Percentiles rank a stretch among this genome's conserved stretches.
phyloP scores from a whole-genome alignment of 1,139 yeast genomes.

The Saccharomyces hybrid region DNA sequence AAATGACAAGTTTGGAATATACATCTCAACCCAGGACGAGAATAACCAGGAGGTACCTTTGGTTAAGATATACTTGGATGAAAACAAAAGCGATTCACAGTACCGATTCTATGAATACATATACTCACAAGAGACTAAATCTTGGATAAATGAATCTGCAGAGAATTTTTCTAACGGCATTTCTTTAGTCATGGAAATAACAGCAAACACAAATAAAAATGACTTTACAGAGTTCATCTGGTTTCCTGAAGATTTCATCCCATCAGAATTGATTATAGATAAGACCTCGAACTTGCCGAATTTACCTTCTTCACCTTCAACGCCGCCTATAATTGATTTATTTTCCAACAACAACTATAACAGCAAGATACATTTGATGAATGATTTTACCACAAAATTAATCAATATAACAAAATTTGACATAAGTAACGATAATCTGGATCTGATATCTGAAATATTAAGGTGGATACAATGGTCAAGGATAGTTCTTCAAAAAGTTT shows the following conservation, averaged over 20 bases:
- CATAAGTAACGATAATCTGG: slow-evolving; percentile 28
- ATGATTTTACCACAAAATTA: slow-evolving; percentile 29
- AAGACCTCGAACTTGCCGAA: neutral
- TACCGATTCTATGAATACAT: slow-evolving; percentile 26
- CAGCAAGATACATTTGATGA: slow-evolving; percentile 16
- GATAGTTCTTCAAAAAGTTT: slow-evolving; percentile 15
- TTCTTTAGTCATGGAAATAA: slow-evolving; percentile 22
- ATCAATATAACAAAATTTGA: slow-evolving; percentile 21
- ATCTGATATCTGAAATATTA: slow-evolving; percentile 22
- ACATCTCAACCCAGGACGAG: slow-evolving; percentile 11
- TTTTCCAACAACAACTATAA: slow-evolving; percentile 3
- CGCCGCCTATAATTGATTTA: slow-evolving; percentile 5
- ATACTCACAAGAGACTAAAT: slow-evolving; percentile 17
- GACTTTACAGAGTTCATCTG: slow-evolving; percentile 7
- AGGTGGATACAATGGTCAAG: slow-evolving; percentile 29
- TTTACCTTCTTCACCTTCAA: slow-evolving; percentile 1
- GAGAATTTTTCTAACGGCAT: slow-evolving; percentile 26
- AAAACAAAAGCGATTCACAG: slow-evolving; percentile 16
- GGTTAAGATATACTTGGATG: slow-evolving; percentile 22
- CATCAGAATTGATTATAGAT: slow-evolving; percentile 20
- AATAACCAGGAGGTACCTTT: slow-evolving; percentile 7
- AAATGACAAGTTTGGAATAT: slow-evolving; percentile 27
- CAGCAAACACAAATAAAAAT: slow-evolving; percentile 4
- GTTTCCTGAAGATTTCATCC: slow-evolving; percentile 26
- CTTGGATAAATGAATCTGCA: slow-evolving; percentile 28